These are phyloP conservation scores for Fusarium citri DNA, from an alignment of 2,329 filamentous ascomycete species.

Conservation along the genomic window DNA sequence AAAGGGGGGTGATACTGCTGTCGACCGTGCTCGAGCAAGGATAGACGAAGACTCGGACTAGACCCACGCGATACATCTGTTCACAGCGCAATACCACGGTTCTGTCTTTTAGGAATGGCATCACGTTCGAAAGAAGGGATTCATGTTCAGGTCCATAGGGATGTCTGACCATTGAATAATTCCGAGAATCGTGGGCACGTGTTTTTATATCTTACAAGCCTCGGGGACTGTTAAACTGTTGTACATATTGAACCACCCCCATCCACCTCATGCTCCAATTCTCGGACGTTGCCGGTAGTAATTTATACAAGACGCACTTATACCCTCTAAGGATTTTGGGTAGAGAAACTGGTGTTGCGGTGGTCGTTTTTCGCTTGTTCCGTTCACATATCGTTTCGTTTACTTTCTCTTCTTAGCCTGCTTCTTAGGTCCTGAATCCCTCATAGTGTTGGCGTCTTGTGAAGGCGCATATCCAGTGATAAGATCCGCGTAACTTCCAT, in stretches of 20 bases:
- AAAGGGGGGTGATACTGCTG: conserved; percentile 66
- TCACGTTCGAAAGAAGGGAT: conserved; percentile 11
- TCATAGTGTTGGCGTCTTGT: conserved; percentile 52
- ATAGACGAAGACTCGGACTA: conserved; percentile 72
- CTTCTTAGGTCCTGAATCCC: conserved; percentile 56
- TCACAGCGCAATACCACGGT: conserved; percentile 25
- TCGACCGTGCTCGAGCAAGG: conserved; percentile 68
- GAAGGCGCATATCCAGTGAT: conserved; percentile 61
- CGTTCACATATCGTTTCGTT: conserved; percentile 27
- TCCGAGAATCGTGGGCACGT: conserved; percentile 44
- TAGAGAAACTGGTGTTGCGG: neutral
- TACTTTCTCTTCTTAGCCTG: conserved; percentile 62
- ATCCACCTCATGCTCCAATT: conserved; percentile 34
- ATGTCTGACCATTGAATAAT: conserved; percentile 38
- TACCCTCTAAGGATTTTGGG: conserved; percentile 1
- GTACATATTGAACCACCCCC: conserved; percentile 50
- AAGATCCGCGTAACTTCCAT: conserved; percentile 56
- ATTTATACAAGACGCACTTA: conserved; percentile 40
- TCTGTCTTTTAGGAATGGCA: conserved; percentile 24
- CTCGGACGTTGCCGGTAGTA: conserved; percentile 27
- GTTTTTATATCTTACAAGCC: conserved; percentile 53
- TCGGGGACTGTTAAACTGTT: conserved; percentile 48
- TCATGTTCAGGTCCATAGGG: conserved; percentile 19
- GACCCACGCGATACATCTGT: conserved; percentile 22
- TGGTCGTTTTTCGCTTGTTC: conserved; percentile 2